Percentiles rank a stretch among this genome's conserved stretches.
Evolutionary conservation across 2,329 filamentous ascomycete genomes (phyloP).

Genomic region (Penicillium sp.): DNA sequence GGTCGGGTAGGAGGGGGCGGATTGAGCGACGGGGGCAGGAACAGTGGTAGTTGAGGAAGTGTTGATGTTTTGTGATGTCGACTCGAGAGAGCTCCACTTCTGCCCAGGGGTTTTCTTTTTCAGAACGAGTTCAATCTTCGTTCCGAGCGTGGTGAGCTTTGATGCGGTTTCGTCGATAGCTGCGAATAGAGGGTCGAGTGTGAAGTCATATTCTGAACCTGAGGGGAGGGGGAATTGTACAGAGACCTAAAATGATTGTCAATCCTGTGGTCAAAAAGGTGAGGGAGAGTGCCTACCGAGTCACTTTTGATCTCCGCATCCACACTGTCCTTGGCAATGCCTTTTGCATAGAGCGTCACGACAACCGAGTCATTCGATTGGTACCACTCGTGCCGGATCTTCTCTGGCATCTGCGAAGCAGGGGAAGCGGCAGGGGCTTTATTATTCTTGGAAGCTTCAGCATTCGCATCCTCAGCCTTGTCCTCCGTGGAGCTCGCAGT

Average conservation of each 20-base stretch:
- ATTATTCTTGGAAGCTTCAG: not conserved
- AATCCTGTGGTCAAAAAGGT: constrained; percentile 24
- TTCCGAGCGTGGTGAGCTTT: constrained; percentile 69
- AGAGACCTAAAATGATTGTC: constrained; percentile 47
- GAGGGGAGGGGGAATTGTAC: constrained; percentile 63
- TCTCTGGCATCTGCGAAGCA: constrained; percentile 45
- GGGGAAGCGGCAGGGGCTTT: constrained; percentile 9
- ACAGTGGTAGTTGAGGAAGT: constrained; percentile 9
- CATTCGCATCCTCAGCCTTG: not conserved
- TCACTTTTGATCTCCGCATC: constrained; percentile 57
- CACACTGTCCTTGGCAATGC: constrained; percentile 62
- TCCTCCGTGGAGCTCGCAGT: constrained; percentile 4
- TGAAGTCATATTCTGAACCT: constrained; percentile 63
- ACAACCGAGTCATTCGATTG: constrained; percentile 66
- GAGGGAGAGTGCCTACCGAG: constrained; percentile 43
- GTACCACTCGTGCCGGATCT: constrained; percentile 73
- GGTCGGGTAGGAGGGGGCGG: constrained; percentile 75
- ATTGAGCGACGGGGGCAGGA: constrained; percentile 25
- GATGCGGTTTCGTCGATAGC: constrained; percentile 66
- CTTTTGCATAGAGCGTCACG: constrained; percentile 69
- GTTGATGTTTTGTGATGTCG: constrained; percentile 36
- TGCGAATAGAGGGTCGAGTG: constrained; percentile 70
- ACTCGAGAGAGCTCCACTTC: constrained; percentile 71
- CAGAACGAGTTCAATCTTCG: constrained; percentile 79
- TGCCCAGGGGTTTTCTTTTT: constrained; percentile 67